Evolutionary conservation across 2,329 filamentous ascomycete genomes (phyloP), one percentile per base, ranked within the genome.

Genomic region (Madurella fahalii): DNA sequence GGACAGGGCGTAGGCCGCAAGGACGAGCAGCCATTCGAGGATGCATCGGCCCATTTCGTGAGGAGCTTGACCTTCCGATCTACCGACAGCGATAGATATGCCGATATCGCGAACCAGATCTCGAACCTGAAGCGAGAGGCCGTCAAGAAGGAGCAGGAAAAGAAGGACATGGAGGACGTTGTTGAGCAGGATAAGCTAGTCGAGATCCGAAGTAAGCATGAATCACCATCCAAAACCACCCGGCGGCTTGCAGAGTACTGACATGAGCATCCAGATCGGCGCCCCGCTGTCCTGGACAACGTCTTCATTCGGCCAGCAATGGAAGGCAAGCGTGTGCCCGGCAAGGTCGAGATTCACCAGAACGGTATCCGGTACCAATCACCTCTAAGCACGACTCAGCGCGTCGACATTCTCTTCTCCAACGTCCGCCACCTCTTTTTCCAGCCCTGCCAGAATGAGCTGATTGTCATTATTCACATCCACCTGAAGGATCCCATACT

Each of bases 391-490:
- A 85, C 85, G 18, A 87, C 90, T 62, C 88, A 94, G 63, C 83
- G 87, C 64, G 90, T 99, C 47, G 94, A 99, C 66, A 85, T 99
- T 50, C 81, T 99, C 1, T 99, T 99, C 78, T 95, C 90, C 75
- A 99, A 99, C 74, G 90, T 99, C 70, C 95, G 95, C 72, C 94
- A 99, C 69, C 80, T 99, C 2, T 99, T 99, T 79, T 99, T 99
- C 79, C 94, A 99, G 71, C 94, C 95, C 30, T 97, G 91, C 66
- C 88, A 91, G 64, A 90, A 96, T 67, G 94, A 99, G 71, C 77
- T 99, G 66, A 95, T 99, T 62, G 95, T 99, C 62, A 90, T 99
- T 65, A 96, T 99, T 63, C 94, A 99, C 71, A 89, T 99, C 53
- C 94, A 99, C 70, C 82, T 99, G 47, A 96, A 96, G 74, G 95